phyloP scores from a whole-genome alignment of 139 green algal genomes.

The Micractinium sp. region DNA sequence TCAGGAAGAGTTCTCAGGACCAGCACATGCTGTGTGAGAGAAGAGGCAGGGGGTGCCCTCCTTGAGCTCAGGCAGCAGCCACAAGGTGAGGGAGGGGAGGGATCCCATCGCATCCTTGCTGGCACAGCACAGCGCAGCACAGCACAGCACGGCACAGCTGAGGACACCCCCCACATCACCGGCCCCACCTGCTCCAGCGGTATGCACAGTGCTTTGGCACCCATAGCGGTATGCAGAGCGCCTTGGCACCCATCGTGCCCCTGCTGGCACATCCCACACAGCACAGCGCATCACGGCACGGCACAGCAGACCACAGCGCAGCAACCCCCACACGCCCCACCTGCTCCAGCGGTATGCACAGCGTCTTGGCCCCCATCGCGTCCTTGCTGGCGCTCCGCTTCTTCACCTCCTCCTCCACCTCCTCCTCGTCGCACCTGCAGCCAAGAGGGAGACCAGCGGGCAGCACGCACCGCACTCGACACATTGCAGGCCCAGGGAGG shows the following conservation, averaged over 20 bases:
- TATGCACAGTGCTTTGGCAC: slow-evolving; percentile 98
- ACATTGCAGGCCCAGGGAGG: too few relatives aligned
- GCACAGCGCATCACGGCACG: background rate
- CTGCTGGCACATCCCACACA: background rate
- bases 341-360: slow-evolving; percentile 97
- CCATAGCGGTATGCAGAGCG: slow-evolving; percentile 51
- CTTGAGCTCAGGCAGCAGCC: slow-evolving; percentile 71
- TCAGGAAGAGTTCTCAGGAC: background rate
- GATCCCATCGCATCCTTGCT: background rate
- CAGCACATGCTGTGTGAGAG: background rate
- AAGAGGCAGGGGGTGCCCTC: slow-evolving; percentile 90
- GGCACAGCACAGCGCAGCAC: background rate
- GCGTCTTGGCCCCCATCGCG: slow-evolving; percentile 94
- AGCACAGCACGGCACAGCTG: background rate
- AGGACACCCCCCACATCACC: background rate
- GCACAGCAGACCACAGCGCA: background rate
- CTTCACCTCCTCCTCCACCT: slow-evolving; percentile 93
- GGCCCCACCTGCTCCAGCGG: slow-evolving; percentile 54
- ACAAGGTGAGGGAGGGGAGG: too few relatives aligned
- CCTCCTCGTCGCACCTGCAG: slow-evolving; percentile 73
- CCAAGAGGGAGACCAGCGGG: too few relatives aligned
- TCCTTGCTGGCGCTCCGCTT: slow-evolving; percentile 79
- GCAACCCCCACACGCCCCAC: background rate
- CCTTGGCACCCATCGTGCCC: background rate
- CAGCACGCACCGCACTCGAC: too few relatives aligned